Evolutionary conservation across 2,329 filamentous ascomycete species (phyloP), one percentile per base, ranked within the genome.

Genomic region (Curvularia spicifera): DNA sequence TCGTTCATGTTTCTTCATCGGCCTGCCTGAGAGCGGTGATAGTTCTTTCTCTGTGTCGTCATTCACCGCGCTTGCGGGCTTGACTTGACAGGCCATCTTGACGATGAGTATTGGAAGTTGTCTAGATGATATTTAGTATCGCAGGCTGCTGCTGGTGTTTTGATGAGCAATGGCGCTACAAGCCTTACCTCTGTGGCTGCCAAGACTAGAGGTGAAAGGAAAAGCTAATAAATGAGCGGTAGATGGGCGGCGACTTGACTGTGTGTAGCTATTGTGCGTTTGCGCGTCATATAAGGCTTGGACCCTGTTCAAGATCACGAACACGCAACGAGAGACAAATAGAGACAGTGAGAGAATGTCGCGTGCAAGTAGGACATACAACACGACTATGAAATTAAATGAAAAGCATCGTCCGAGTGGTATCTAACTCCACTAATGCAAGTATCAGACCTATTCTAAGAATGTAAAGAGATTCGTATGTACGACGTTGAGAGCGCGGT

Each of bases 391-490:
- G 22, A 18, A 22, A 50, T 53, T 33, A 48, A 29, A 35, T 47
- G 29, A 5, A n/a, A 51, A 44, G 42, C 52, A 50, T 57, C 37
- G 39, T 63, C 64, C 58, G 61, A 56, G 56, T 65, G 68, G 65
- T 70, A 69, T 69, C 56, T 53, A 68, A 70, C 64, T 56, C 67
- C 67, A 60, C 60, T 42, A 43, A 70, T 71, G 68, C 71, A 67
- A 57, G 71, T 65, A 64, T 61, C 59, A 56, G 24, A 37, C 51
- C 64, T 74, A 92, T 62, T 97, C 93, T 71, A 97, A 83, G 79
- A 97, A 98, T 1, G 93, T 97, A 76, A 99, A 98, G 56, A 99
- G 86, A 80, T 93, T 94, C 20, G 95, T 98, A 76, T 99, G 95
- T 65, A 99, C 84, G 71, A 98, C 92, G 75, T 96, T 98, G 83